These are phyloP conservation scores for Dryadomyces quercus-mongolicae DNA, from an alignment of 2,329 filamentous ascomycete genomes.

Conservation along the genomic window DNA sequence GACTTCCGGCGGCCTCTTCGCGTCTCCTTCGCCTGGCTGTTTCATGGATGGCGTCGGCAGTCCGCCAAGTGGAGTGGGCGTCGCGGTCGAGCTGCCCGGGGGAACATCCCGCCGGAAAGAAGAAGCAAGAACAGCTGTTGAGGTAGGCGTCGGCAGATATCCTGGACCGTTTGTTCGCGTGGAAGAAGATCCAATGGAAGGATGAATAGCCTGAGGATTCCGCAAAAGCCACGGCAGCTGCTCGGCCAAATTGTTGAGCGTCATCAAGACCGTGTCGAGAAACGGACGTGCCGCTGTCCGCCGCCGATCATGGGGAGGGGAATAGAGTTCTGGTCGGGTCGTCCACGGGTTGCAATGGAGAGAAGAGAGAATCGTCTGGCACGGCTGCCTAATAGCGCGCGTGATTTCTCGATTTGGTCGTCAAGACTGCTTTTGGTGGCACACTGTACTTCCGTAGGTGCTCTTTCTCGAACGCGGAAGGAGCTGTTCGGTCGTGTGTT, in stretches of 20 bases:
- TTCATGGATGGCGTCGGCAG: neutral
- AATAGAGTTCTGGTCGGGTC: no score
- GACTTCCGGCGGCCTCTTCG: no score
- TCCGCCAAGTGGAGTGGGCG: neutral
- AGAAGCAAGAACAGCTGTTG: constrained; percentile 1
- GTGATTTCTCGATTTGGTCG: neutral
- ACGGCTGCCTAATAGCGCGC: no score
- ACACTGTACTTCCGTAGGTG: neutral
- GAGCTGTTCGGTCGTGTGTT: constrained; percentile 7
- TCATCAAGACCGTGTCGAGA: constrained; percentile 40
- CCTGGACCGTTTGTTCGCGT: neutral
- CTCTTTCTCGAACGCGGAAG: neutral
- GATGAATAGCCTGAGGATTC: constrained; percentile 26
- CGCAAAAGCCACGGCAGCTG: constrained; percentile 46
- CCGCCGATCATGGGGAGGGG: constrained; percentile 12
- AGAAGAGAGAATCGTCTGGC: neutral
- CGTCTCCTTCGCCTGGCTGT: neutral
- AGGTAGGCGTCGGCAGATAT: neutral
- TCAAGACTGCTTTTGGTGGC: neutral
- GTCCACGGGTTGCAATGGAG: no score
- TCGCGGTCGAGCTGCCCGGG: neutral
- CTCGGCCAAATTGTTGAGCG: constrained; percentile 46
- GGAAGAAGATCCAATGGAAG: neutral
- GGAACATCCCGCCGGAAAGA: neutral
- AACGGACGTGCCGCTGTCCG: constrained; percentile 17